phyloP scores from a whole-genome alignment of 495 filamentous ascomycete genomes.

The Tetracladium marchalianum region DNA sequence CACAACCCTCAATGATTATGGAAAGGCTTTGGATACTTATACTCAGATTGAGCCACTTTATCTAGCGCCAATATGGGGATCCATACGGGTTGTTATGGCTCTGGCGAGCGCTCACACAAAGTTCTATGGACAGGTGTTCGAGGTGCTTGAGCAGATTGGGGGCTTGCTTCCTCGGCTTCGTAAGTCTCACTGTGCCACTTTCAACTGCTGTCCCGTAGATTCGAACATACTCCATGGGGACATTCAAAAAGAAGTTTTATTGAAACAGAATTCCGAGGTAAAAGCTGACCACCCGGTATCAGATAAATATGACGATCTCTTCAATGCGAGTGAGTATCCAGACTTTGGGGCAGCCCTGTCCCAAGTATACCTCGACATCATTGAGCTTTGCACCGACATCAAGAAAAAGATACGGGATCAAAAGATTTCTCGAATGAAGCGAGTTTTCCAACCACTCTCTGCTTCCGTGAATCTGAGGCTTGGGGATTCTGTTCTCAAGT shows the following conservation, averaged over 20 bases:
- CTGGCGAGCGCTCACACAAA: constrained; percentile 24
- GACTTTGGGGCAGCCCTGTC: constrained; percentile 24
- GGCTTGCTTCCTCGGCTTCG: constrained; percentile 28
- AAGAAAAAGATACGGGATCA: constrained; percentile 21
- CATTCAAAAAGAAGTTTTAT: too few relatives aligned
- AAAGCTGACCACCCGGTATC: neutral
- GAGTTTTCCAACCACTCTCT: constrained; percentile 8
- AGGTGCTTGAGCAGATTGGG: constrained; percentile 30
- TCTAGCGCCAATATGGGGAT: constrained; percentile 33
- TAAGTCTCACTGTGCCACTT: constrained; percentile 16
- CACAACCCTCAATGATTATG: constrained; percentile 29
- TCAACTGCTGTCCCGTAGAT: too few relatives aligned
- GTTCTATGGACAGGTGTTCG: constrained; percentile 28
- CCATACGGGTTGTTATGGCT: constrained; percentile 28
- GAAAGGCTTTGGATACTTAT: constrained; percentile 28
- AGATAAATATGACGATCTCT: constrained; percentile 9
- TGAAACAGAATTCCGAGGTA: neutral
- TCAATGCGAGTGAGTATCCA: constrained; percentile 17
- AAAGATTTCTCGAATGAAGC: constrained; percentile 9
- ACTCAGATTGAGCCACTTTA: constrained; percentile 25
- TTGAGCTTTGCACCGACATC: constrained; percentile 26
- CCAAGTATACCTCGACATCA: constrained; percentile 28
- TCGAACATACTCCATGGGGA: too few relatives aligned
- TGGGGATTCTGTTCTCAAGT: constrained; percentile 16
- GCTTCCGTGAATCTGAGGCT: constrained; percentile 15